phyloP scores from a whole-genome alignment of 805 yeast species.

The Brettanomyces bruxellensis region DNA sequence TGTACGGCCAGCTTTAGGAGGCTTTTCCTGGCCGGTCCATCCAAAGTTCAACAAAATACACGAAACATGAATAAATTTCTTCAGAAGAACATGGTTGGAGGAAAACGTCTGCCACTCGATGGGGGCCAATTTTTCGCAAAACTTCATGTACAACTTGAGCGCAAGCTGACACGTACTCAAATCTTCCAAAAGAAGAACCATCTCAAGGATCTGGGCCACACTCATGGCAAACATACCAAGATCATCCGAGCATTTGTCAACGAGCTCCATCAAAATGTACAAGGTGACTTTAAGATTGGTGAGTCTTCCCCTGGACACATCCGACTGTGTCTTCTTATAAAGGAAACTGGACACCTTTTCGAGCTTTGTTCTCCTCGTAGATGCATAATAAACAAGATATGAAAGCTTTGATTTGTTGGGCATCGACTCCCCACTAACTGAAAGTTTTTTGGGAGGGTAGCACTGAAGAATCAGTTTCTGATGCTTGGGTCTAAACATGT shows the following conservation, averaged over 20 bases:
- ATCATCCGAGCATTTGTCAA: conserved; percentile 72
- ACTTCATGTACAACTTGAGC: conserved; percentile 26
- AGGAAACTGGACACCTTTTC: conserved; percentile 76
- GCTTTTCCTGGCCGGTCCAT: background rate
- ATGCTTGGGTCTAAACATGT: conserved; percentile 53
- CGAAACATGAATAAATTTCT: conserved; percentile 27
- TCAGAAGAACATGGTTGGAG: conserved; percentile 36
- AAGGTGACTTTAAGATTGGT: conserved; percentile 84
- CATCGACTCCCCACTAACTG: conserved; percentile 54
- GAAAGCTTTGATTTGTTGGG: conserved; percentile 91
- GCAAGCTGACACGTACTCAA: conserved; percentile 43
- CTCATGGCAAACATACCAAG: conserved; percentile 72
- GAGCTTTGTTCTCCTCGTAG: conserved; percentile 79
- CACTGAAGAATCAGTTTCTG: conserved; percentile 86
- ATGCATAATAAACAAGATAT: conserved; percentile 80
- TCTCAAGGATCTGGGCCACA: conserved; percentile 49
- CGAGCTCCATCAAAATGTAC: conserved; percentile 57
- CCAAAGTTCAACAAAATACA: conserved; percentile 19
- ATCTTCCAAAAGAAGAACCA: conserved; percentile 49
- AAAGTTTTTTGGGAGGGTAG: conserved; percentile 72
- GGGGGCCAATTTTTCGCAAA: conserved; percentile 18
- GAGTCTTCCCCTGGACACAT: conserved; percentile 49
- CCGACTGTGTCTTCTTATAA: conserved; percentile 50
- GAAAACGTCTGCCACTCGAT: conserved; percentile 27
- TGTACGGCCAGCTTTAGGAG: background rate